Evolutionary conservation across 1,284 basidiomycete genomes (phyloP).

Genomic region (Puccinia novopanici): DNA sequence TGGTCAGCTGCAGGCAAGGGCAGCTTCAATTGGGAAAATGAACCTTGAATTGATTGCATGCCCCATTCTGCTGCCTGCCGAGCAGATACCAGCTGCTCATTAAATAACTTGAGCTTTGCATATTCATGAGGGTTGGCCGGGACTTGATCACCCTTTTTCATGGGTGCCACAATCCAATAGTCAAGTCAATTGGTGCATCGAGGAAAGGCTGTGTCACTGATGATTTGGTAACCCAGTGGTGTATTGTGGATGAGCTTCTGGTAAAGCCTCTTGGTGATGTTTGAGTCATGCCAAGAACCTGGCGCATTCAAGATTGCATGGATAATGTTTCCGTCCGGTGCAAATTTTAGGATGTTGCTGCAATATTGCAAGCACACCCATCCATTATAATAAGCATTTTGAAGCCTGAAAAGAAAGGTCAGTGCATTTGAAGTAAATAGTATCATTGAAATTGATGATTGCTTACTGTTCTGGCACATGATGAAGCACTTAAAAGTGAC

Average conservation of each 20-base stretch:
- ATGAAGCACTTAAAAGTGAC: no score
- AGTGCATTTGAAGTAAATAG: no score
- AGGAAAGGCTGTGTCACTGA: conserved; percentile 15
- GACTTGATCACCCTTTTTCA: neutral
- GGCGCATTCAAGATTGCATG: conserved; percentile 11
- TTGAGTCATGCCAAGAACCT: no score
- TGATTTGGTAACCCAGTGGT: neutral
- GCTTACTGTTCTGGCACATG: no score
- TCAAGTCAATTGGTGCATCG: no score
- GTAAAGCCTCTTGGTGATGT: neutral
- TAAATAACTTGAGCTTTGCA: neutral
- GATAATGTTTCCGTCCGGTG: neutral
- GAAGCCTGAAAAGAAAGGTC: neutral
- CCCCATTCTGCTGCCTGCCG: conserved; percentile 22
- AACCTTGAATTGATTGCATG: neutral
- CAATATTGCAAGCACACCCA: conserved; percentile 15
- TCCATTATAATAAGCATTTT: conserved; percentile 20
- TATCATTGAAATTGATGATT: no score
- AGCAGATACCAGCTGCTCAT: no score
- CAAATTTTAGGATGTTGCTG: neutral
- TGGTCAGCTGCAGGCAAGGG: neutral
- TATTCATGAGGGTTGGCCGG: neutral
- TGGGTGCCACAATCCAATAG: neutral
- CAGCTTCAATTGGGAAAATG: no score
- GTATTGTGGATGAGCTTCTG: neutral